Base-by-base conservation (phyloP, 23 red algal genomes). In the Gracilariopsis chorda region DNA sequence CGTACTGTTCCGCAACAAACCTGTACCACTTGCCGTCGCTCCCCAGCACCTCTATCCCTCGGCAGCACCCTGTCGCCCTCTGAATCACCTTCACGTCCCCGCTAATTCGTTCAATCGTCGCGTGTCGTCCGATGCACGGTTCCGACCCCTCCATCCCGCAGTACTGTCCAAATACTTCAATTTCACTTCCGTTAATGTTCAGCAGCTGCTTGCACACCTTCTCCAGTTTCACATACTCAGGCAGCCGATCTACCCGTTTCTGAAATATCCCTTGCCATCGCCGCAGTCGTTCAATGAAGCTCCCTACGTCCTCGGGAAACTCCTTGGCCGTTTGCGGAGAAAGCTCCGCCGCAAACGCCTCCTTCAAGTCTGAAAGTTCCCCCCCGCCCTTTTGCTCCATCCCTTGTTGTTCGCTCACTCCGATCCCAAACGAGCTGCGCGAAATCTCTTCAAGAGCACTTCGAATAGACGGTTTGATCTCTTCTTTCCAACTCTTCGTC, bases 181-280 rank as follows among this genome's bases (percentile, higher is more conserved):
- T 51, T 45, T 95, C 88, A 10, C 82, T 94, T 12, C 86, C 83
- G 23, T 84, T 80, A 28, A 95, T 37, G 40, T 96, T 84, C 34
- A 94, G 51, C 52, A 99, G 48, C 25, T 92, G 59, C 25, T 92
- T 92, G 33, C 59, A 95, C 24, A 94, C n/a, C n/a, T 73, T 77
- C 69, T 99, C 97, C 49, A 99, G 77, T 35, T 90, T 86, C 52
- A 77, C 87, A 36, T 37, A 48, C 21, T 86, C 67, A 6, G 92
- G 97, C 87, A 96, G 84, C 64, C 77, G 30, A 39, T 94, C 80
- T 12, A 99, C 87, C 42, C 93, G 90, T 29, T 85, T 62, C 78
- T 90, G 92, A 70, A 99, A 96, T 12, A 96, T 94, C 16, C 81
- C 73, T 57, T 95, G 90, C 97, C 97, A 99, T 12, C 91, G 90